Base-by-base conservation (phyloP, 2,329 filamentous ascomycete genomes). In the Thelonectria blattea region DNA sequence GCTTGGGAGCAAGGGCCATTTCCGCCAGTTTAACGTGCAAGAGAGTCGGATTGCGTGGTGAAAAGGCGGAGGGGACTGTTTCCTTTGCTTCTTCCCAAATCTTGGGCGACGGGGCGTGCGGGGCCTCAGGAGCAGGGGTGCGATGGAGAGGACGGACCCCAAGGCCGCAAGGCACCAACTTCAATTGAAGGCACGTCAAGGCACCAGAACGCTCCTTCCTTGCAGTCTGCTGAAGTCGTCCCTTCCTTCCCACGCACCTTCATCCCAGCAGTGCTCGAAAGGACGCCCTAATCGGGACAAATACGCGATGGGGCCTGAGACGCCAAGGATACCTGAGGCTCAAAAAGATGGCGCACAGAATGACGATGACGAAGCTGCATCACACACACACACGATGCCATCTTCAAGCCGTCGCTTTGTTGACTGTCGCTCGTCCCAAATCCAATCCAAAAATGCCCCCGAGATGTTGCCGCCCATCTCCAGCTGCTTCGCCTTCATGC, bases 21-120 rank as follows among this genome's bases (percentile, higher is more conserved):
- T 67, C 68, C 68, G 67, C 67, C 67, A 67, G 60, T 69, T 69
- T 56, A 69, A 68, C 60, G 64, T 69, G 64, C 41, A 55, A 53
- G 63, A 67, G 62, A 56, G 57, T 50, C 43, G 43, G 61, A 63
- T 67, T 61, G 56, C 58, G 61, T 68, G 67, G 54, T 45, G 68
- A 70, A 70, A 69, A 69, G 67, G 67, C 67, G 67, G 67, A 69
- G 62, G 67, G 52, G 34, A 37, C 27, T 30, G 27, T 30, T 30
- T 30, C 27, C 27, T 30, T 10, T 30, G 27, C 27, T 30, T 30
- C 27, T 30, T 30, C 27, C 27, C 27, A 30, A 30, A 30, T 30
- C 27, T 30, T 41, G 41, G 41, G 17, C n/a, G 2, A 18, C 41
- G 8, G 37, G 37, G 37, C 5, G 37, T 41, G 37, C 37, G 17